Base-by-base conservation (phyloP, 2,329 filamentous ascomycete genomes). In the Parafenestella ontariensis region DNA sequence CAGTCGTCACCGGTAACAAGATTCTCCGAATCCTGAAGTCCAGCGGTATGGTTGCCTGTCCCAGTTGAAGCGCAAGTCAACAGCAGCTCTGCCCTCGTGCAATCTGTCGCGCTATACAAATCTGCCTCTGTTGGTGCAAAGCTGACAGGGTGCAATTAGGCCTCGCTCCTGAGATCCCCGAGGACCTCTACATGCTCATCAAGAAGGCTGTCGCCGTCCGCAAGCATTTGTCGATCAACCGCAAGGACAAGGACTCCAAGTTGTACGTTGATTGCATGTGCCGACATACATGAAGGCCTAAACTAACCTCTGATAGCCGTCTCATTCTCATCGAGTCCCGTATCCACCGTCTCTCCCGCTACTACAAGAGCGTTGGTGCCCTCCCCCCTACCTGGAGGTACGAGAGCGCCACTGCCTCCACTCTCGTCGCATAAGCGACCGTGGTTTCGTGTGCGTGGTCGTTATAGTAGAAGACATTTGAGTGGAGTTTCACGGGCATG, bases 181-280 rank as follows among this genome's bases (percentile, higher is more conserved):
- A 99, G 89, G 95, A 99, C 83, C 90, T 98, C 72, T 99, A 98
- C 90, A 96, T 96, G 91, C 87, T 98, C 81, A 98, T 98, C 91
- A 97, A 97, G 91, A 99, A 99, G 92, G 94, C 96, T 79, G 77
- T 73, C 54, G 68, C 71, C 79, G 95, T 99, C 85, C 94, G 95
- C 85, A 99, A 99, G 91, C 96, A 99, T 85, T 92, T 99, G 72
- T 92, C 97, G 89, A 92, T 92, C 84, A 99, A 99, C 90, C 94
- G 95, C 84, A 99, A 99, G 89, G 95, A 99, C 88, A 96, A 92
- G 87, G 95, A 99, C 87, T 91, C 89, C 87, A 99, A 99, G 88
- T 99, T 99, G 68, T 72, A 69, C 33, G 69, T 70, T 48, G 20
- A 10, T 34, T 24, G 20, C 5, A 43, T 31, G 3, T 17, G n/a